Percentiles rank a stretch among this genome's conserved stretches.
Evolutionary conservation across 1,284 basidiomycete species (phyloP).

Genomic region (Nidula niveotomentosa): DNA sequence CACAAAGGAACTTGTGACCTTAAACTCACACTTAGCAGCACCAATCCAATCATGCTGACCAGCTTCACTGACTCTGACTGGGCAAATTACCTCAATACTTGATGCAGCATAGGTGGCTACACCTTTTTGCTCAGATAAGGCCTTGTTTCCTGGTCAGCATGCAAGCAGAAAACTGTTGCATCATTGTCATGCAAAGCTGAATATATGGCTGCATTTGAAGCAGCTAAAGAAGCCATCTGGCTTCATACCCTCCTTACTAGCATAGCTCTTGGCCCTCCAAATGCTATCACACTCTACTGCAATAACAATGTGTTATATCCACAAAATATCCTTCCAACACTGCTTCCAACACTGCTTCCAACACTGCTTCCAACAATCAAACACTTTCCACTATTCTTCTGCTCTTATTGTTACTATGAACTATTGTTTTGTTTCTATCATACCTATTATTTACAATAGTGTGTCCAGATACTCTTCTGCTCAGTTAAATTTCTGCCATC

Average conservation of each 20-base stretch:
- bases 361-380: too few species aligned
- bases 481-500: too few species aligned
- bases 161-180: conserved; percentile 25
- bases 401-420: too few species aligned
- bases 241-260: conserved; percentile 14
- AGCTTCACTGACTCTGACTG: conserved; percentile 35
- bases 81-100: conserved; percentile 9
- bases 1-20: conserved; percentile 31
- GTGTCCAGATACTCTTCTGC: too few species aligned
- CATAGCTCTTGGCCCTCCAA: conserved; percentile 2
- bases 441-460: too few species aligned
- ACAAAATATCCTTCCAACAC: too few species aligned
- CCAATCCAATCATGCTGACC: conserved; percentile 14
- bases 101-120: conserved; percentile 21
- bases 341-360: too few species aligned
- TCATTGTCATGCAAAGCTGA: conserved; percentile 25
- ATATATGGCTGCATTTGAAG: conserved; percentile 23
- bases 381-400: too few species aligned
- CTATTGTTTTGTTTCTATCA: too few species aligned
- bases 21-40: conserved; percentile 23
- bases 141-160: conserved; percentile 16
- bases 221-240: conserved; percentile 22
- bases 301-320: too few species aligned
- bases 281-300: too few species aligned
- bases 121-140: too few species aligned